Conservation (phyloP, 371 early-diverging fungal genomes). For the Thermomucor indicae-seudaticae region DNA sequence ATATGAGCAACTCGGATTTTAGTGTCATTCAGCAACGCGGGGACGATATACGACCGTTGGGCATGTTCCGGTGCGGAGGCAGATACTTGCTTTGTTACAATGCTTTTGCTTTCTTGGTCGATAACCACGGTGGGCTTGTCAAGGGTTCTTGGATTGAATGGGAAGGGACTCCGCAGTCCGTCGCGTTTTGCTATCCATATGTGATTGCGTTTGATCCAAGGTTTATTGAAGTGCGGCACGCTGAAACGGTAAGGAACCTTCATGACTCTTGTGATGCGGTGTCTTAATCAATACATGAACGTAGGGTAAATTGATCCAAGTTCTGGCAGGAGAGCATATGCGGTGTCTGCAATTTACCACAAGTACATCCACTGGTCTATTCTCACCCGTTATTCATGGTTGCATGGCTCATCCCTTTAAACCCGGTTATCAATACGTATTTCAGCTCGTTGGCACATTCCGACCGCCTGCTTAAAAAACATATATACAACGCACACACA, state of each 20-base stretch:
- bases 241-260: conserved; percentile 56
- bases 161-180: conserved; percentile 48
- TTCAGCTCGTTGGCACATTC: conserved; percentile 14
- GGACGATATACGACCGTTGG: conserved; percentile 56
- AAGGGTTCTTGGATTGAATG: conserved; percentile 24
- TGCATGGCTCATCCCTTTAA: conserved; percentile 28
- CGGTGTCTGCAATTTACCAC: conserved; percentile 18
- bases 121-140: conserved; percentile 46
- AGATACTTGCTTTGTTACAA: conserved; percentile 80
- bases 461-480: not conserved
- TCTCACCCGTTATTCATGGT: conserved; percentile 26
- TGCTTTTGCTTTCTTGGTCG: conserved; percentile 84
- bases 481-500: too few relatives aligned
- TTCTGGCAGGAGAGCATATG: conserved; percentile 24
- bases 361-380: conserved; percentile 5
- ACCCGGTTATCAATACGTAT: conserved; percentile 25
- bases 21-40: conserved; percentile 6
- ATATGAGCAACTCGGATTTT: conserved; percentile 18
- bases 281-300: not conserved
- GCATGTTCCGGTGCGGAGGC: conserved; percentile 71
- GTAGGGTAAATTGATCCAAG: conserved; percentile 28
- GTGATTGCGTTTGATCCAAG: conserved; percentile 76
- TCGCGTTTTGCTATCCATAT: conserved; percentile 71
- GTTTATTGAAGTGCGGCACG: conserved; percentile 82
- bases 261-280: too few relatives aligned